These are phyloP conservation scores for Gynostemma pentaphyllum DNA, from an alignment of 306 rosid species.

Conservation along the genomic window DNA sequence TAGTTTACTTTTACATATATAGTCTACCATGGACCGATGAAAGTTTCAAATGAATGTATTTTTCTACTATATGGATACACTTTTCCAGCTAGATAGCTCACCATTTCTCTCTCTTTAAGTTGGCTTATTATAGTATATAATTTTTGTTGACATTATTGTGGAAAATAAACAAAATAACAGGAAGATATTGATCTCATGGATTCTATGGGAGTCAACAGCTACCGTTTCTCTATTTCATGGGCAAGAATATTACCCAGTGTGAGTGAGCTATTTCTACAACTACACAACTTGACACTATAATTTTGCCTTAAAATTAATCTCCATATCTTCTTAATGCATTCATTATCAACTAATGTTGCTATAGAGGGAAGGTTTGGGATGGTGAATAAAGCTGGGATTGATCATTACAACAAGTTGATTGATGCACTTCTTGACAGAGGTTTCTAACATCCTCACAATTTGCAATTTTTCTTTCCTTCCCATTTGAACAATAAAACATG, in stretches of 20 bases:
- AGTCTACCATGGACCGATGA: too few species aligned
- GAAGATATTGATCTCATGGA: conserved; percentile 52
- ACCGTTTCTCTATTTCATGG: conserved; percentile 77
- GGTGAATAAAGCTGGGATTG: conserved; percentile 40
- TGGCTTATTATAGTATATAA: background rate
- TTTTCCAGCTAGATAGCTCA: too few species aligned
- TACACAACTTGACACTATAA: background rate
- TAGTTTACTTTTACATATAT: too few species aligned
- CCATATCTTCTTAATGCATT: background rate
- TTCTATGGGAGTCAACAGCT: conserved; percentile 41
- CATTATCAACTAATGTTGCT: conserved; percentile 6
- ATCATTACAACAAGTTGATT: conserved; percentile 33
- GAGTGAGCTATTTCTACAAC: conserved; percentile 23
- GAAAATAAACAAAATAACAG: conserved; percentile 24
- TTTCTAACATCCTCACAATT: conserved; percentile 5
- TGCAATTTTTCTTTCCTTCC: background rate
- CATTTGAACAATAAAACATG: background rate
- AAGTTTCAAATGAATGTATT: too few species aligned
- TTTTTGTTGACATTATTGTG: background rate
- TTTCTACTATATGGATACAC: too few species aligned
- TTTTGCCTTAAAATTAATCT: background rate
- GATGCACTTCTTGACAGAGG: conserved; percentile 34
- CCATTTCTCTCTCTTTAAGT: background rate
- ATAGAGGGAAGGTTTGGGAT: conserved; percentile 59
- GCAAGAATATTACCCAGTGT: conserved; percentile 65